Evolutionary conservation across 495 filamentous ascomycete species (phyloP).

Genomic region (Bacidia gigantensis): DNA sequence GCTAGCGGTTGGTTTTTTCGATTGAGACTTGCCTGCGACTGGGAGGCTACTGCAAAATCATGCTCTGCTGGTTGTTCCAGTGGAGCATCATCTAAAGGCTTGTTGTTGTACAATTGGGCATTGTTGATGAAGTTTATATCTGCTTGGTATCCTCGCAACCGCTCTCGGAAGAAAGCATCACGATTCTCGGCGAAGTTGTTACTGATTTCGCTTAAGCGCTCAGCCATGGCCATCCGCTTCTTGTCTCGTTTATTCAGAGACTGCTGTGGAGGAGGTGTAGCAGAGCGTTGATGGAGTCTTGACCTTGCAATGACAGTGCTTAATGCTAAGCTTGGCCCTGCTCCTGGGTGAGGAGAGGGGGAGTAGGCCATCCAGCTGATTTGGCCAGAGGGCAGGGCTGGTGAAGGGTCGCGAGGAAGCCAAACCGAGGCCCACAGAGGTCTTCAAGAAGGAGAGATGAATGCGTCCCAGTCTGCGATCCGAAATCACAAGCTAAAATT

Average conservation of each 20-base stretch:
- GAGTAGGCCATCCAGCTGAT: slow-evolving; percentile 16
- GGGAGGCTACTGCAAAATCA: slow-evolving; percentile 35
- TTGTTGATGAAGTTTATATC: slow-evolving; percentile 78
- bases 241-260: slow-evolving; percentile 78
- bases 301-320: not conserved
- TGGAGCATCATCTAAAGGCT: slow-evolving; percentile 56
- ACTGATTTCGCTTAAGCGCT: slow-evolving; percentile 58
- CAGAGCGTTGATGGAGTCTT: slow-evolving; percentile 14
- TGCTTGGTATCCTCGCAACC: slow-evolving; percentile 74
- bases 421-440: no score
- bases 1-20: slow-evolving; percentile 36
- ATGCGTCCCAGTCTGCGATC: no score
- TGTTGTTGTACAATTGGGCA: slow-evolving; percentile 62
- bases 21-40: slow-evolving; percentile 29
- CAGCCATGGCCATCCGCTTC: slow-evolving; percentile 61
- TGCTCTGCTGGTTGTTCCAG: slow-evolving; percentile 53
- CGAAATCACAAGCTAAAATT: no score
- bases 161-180: slow-evolving; percentile 73
- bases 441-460: no score
- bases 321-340: not conserved
- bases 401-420: not conserved
- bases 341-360: slow-evolving; percentile 14
- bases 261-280: slow-evolving; percentile 19
- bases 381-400: not conserved
- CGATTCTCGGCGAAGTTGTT: slow-evolving; percentile 65